Evolutionary conservation across 768 basidiomycete genomes (phyloP).

Genomic region (Tremella mesenterica): DNA sequence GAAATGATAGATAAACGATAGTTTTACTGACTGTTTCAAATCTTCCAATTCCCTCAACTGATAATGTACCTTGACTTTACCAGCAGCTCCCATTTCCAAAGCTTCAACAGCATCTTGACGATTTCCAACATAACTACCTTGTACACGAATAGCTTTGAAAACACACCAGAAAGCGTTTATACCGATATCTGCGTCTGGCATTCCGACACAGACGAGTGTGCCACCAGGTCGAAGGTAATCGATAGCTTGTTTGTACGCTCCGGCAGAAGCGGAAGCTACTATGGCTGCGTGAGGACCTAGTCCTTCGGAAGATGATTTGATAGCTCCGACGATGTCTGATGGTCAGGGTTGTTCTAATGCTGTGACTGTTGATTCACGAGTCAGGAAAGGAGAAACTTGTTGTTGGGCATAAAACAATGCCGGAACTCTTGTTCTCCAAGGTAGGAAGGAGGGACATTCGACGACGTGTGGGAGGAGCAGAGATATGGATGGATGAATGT

Average conservation of each 20-base stretch:
- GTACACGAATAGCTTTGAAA: constrained; percentile 43
- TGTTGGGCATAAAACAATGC: too few species aligned
- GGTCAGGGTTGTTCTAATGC: too few species aligned
- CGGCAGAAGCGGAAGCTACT: constrained; percentile 42
- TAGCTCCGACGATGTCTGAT: constrained; percentile 57
- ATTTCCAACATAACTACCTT: constrained; percentile 49
- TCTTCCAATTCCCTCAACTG: constrained; percentile 12
- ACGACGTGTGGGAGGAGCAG: too few species aligned
- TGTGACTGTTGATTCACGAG: too few species aligned
- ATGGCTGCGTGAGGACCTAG: constrained; percentile 60
- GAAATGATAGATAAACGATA: not conserved
- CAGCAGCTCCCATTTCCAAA: constrained; percentile 61
- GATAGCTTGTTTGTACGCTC: constrained; percentile 49
- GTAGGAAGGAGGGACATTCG: too few species aligned
- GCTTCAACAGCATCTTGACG: constrained; percentile 76
- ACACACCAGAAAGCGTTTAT: constrained; percentile 47
- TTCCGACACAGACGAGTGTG: constrained; percentile 61
- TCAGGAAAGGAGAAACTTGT: too few species aligned
- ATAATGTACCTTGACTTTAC: constrained; percentile 51
- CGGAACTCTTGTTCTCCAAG: too few species aligned
- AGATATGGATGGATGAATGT: too few species aligned
- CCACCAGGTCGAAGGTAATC: constrained; percentile 55
- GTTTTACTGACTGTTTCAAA: constrained; percentile 9
- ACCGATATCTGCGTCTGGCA: constrained; percentile 51
- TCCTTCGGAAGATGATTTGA: constrained; percentile 58